Percentiles rank a stretch among this genome's conserved stretches.
These are phyloP conservation scores for Eustoma russellianum DNA, from an alignment of 257 asterid species.

Conservation along the genomic window DNA sequence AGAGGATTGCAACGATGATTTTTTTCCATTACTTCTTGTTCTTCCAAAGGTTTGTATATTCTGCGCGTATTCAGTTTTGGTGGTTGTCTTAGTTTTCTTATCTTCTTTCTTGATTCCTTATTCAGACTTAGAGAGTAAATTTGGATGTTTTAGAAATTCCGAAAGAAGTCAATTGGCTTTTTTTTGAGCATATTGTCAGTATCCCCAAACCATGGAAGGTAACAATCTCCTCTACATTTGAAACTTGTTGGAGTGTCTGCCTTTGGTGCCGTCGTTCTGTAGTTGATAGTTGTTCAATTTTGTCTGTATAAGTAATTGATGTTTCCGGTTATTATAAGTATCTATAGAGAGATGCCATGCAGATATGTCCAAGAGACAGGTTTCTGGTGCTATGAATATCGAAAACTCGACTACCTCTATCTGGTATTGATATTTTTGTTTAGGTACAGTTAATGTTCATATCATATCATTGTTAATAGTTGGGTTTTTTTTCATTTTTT, in stretches of 20 bases:
- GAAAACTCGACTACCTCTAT: too few relatives aligned
- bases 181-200: slow-evolving; percentile 41
- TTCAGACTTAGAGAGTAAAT: slow-evolving; percentile 57
- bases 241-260: neutral
- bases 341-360: too few relatives aligned
- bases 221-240: slow-evolving; percentile 3
- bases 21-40: slow-evolving; percentile 65
- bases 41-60: slow-evolving; percentile 55
- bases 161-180: slow-evolving; percentile 64
- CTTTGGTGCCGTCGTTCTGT: neutral
- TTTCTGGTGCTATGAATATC: too few relatives aligned
- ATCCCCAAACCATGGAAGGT: slow-evolving; percentile 51
- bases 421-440: too few relatives aligned
- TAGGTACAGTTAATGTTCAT: too few relatives aligned
- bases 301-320: too few relatives aligned
- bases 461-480: too few relatives aligned
- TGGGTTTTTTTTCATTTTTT: too few relatives aligned
- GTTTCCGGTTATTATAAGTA: too few relatives aligned
- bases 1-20: slow-evolving; percentile 35
- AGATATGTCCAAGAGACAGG: too few relatives aligned
- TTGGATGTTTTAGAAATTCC: slow-evolving; percentile 69
- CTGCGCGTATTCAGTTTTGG: neutral
- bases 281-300: neutral
- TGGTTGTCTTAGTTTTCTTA: slow-evolving; percentile 7
- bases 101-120: slow-evolving; percentile 7